Evolutionary conservation across 129 eudicot species (phyloP).

Genomic region (Helichrysum umbraculigerum): DNA sequence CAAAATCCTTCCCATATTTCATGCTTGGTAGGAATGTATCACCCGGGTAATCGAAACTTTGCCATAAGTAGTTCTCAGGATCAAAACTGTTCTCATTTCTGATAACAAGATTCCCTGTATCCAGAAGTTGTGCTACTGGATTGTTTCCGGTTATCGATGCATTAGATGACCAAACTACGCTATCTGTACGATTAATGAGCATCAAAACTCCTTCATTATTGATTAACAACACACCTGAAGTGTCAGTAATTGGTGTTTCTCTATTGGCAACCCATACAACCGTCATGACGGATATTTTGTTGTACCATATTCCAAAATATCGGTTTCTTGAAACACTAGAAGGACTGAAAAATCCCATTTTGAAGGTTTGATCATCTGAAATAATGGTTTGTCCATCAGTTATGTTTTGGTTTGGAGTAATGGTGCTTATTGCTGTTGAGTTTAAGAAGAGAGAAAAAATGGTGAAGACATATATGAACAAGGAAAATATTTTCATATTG

Average conservation of each 20-base stretch:
- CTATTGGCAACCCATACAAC: slow-evolving; percentile 71
- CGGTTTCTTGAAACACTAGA: slow-evolving; percentile 27
- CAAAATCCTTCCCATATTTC: slow-evolving; percentile 43
- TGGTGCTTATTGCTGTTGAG: slow-evolving; percentile 36
- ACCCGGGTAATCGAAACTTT: slow-evolving; percentile 65
- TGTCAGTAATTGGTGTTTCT: slow-evolving; percentile 38
- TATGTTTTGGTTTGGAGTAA: slow-evolving; percentile 37
- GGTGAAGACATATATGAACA: slow-evolving; percentile 26
- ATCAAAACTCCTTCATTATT: slow-evolving; percentile 32
- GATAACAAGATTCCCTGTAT: slow-evolving; percentile 60
- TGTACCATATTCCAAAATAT: slow-evolving; percentile 70
- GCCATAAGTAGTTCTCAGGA: slow-evolving; percentile 47
- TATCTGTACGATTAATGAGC: slow-evolving; percentile 30
- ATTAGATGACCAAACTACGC: slow-evolving; percentile 53
- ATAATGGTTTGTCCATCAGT: slow-evolving; percentile 38
- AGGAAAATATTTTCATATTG: neutral
- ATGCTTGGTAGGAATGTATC: slow-evolving; percentile 57
- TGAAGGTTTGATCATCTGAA: slow-evolving; percentile 45
- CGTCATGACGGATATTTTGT: slow-evolving; percentile 31
- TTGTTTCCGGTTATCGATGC: slow-evolving; percentile 17
- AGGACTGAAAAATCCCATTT: slow-evolving; percentile 60
- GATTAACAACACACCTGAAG: slow-evolving; percentile 35
- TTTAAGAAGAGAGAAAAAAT: slow-evolving; percentile 7
- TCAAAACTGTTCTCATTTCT: neutral
- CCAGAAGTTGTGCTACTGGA: slow-evolving; percentile 50